Evolutionary conservation across 1,139 yeast species (phyloP), one percentile per base, ranked within the genome.

Genomic region (Blastobotrys malaysiensis): DNA sequence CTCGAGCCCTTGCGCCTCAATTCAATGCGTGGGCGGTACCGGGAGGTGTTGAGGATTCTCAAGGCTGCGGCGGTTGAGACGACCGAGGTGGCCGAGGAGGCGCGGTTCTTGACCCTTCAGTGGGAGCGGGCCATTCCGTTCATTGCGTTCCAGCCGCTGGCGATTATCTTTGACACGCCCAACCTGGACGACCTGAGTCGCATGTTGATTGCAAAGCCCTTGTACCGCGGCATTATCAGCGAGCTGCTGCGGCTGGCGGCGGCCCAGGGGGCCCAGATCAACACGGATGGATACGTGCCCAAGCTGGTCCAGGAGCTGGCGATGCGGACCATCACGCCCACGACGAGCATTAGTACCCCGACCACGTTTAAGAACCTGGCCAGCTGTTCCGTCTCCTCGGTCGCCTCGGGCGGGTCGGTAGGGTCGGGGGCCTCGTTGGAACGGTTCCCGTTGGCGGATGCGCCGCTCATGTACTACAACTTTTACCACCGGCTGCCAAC

Each of bases 91-190:
- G 45, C 51, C n/a, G 52, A 49, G 44, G 59, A 20, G 59, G 49
- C 45, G 52, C 58, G n/a, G 59, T 86, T 85, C 64, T 74, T 82
- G 70, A 81, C 84, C 9, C 83, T 81, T 62, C 96, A 89, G 69
- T 89, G 97, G 97, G 84, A 84, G 65, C 76, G 87, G 55, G 91
- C 95, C 0, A 77, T 89, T 56, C 89, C 96, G 3, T 77, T 84
- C 57, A 80, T 89, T 48, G 84, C 90, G 14, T 83, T 89, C 65
- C 88, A 85, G 68, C 90, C 96, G 1, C 72, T 90, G 49, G 74
- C 88, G 49, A 77, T 89, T 39, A 69, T 88, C 20, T 83, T 90
- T 62, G 97, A 89, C 68, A 79, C 82, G 55, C 80, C 84, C 5
- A 77, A 74, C 61, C 89, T 95, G 0, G 72, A 73, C 43, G 72